Percentiles rank a stretch among this genome's conserved stretches.
phyloP scores from a whole-genome alignment of 257 asterid genomes.

The Penstemon barbatus region DNA sequence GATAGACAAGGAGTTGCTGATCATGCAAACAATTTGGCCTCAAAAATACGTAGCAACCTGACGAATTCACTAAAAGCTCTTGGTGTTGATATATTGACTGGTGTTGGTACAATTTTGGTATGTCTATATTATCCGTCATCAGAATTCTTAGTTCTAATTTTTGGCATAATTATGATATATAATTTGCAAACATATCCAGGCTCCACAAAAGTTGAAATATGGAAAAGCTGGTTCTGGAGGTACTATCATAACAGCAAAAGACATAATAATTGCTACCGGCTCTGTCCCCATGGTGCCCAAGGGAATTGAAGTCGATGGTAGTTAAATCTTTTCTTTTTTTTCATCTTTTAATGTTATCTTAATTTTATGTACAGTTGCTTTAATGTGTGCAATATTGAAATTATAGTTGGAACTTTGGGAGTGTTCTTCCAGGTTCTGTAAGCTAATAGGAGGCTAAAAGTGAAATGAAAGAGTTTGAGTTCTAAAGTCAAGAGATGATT shows the following conservation, averaged over 20 bases:
- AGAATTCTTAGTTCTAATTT: slow-evolving; percentile 12
- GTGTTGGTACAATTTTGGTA: slow-evolving; percentile 83
- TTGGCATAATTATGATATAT: slow-evolving; percentile 12
- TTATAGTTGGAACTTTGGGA: neutral
- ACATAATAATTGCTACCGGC: slow-evolving; percentile 93
- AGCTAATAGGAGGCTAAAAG: neutral
- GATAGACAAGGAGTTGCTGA: slow-evolving; percentile 94
- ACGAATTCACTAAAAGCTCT: slow-evolving; percentile 90
- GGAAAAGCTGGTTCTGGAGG: slow-evolving; percentile 66
- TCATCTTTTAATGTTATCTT: slow-evolving; percentile 22
- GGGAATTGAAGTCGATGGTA: slow-evolving; percentile 97
- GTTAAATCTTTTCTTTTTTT: slow-evolving; percentile 34
- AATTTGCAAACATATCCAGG: slow-evolving; percentile 46
- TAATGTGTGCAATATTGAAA: neutral
- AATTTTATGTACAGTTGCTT: slow-evolving; percentile 22
- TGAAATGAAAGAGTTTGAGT: neutral
- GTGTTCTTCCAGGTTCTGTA: neutral
- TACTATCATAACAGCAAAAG: slow-evolving; percentile 74
- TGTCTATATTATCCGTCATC: slow-evolving; percentile 29
- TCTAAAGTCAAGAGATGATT: neutral
- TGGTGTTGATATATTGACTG: slow-evolving; percentile 95
- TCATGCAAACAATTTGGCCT: slow-evolving; percentile 88
- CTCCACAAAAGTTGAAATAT: slow-evolving; percentile 87
- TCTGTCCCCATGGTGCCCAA: slow-evolving; percentile 91
- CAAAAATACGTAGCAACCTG: slow-evolving; percentile 81